Conservation (phyloP, 192 early-diverging fungal species). For the Jimgerdemannia flammicorona region DNA sequence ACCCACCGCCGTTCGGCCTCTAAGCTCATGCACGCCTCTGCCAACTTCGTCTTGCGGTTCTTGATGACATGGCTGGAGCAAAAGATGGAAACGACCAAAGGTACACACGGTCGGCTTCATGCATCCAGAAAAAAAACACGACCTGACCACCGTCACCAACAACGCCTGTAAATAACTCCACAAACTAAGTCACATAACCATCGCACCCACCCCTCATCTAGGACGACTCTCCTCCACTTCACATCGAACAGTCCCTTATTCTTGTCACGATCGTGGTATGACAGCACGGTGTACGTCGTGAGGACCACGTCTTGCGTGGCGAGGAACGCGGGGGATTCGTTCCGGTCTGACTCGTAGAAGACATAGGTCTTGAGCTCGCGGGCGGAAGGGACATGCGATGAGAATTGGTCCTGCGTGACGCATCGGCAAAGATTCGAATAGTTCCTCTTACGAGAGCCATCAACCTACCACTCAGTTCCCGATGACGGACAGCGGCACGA, state of each 20-base stretch:
- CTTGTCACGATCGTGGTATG: constrained; percentile 2
- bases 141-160: too few species aligned
- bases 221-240: constrained; percentile 80
- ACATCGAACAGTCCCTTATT: constrained; percentile 50
- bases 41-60: constrained; percentile 65
- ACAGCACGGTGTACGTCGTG: constrained; percentile 45
- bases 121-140: constrained; percentile 10
- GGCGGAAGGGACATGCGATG: constrained; percentile 17
- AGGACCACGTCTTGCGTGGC: constrained; percentile 41
- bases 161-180: constrained; percentile 18
- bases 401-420: constrained; percentile 16
- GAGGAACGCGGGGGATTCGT: constrained; percentile 28
- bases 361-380: constrained; percentile 42
- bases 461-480: constrained; percentile 55
- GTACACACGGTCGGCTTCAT: constrained; percentile 30
- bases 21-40: constrained; percentile 69
- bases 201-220: constrained; percentile 69
- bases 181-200: constrained; percentile 19
- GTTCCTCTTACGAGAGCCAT: constrained; percentile 39
- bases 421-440: constrained; percentile 24
- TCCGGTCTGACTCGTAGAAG: constrained; percentile 48
- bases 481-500: constrained; percentile 48
- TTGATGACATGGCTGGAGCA: constrained; percentile 75
- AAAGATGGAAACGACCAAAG: not conserved
- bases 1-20: constrained; percentile 79